Percentiles rank a stretch among this genome's conserved stretches.
Conservation (phyloP, 345 rosid species). For the Isatis tinctoria region DNA sequence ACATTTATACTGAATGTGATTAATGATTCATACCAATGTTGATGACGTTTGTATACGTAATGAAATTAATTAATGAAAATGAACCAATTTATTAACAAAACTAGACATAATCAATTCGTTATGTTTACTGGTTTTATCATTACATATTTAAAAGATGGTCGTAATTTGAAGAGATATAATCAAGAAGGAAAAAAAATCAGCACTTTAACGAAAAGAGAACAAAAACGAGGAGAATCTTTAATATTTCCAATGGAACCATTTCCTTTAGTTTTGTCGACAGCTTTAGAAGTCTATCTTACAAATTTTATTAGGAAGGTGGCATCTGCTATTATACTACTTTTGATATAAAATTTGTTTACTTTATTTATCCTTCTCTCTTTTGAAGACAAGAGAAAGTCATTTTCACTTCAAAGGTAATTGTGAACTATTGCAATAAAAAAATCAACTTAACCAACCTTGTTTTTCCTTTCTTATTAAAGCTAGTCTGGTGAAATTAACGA, state of each 20-base stretch:
- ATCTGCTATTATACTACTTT: conserved; percentile 15
- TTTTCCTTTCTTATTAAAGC: not conserved
- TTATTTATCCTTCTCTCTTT: not conserved
- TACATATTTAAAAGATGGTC: not conserved
- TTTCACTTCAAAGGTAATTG: conserved; percentile 7
- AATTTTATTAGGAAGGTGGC: conserved; percentile 11
- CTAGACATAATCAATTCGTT: not conserved
- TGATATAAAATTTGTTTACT: not conserved
- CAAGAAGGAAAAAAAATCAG: not conserved
- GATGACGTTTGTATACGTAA: not conserved
- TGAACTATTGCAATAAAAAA: not conserved
- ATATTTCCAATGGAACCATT: conserved; percentile 14
- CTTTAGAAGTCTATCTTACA: conserved; percentile 9
- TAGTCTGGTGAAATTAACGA: not conserved
- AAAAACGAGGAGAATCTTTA: conserved; percentile 17
- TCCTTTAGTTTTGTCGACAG: conserved; percentile 21
- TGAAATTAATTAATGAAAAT: not conserved
- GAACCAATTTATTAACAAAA: not conserved
- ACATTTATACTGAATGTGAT: not conserved
- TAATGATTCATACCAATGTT: not conserved
- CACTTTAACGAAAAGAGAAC: conserved; percentile 2
- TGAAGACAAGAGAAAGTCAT: conserved; percentile 4
- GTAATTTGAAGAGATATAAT: not conserved
- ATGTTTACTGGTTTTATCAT: not conserved
- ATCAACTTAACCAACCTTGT: not conserved